Base-by-base conservation (phyloP, 1,284 basidiomycete species). In the Cryptococcus floricola region DNA sequence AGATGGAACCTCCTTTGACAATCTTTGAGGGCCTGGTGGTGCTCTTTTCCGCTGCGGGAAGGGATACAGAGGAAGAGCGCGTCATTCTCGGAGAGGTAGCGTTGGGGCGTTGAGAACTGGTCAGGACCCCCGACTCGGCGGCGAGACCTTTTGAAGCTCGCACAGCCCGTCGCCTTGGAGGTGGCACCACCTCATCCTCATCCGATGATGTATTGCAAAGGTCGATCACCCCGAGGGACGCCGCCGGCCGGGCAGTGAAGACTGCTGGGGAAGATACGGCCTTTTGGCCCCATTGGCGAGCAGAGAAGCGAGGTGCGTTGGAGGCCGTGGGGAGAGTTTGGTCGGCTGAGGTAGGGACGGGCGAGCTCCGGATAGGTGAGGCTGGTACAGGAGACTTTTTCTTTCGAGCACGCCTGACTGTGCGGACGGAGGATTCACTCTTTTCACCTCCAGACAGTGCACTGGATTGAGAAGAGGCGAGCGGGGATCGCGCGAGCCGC, bases 221-320 rank as follows among this genome's bases (percentile, higher is more conserved):
- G 16, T 46, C 45, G 6, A 49, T 49, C 13, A 39, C 39, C 28
- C 14, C 27, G 39, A 28, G 2, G 9, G 23, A 19, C 14, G 27
- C 39, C 6, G 19, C 42, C 39, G 50, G 41, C n/a, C 18, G 25
- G 18, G 19, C 16, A 23, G 45, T 10, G 19, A 60, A 52, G 13
- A 54, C 49, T 3, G 58, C 56, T 43, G 58, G 58, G 2, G 58
- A 60, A 7, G 58, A 60, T 49, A 56, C 53, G 12, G 54, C 50
- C 37, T 60, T 56, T 28, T 16, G 18, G 9, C 31, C 31, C 31
- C 18, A 46, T 9, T 18, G 19, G 19, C 45, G 19, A 9, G 14
- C 19, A 39, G 53, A 34, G 48, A 47, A 23, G 31, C 27, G 19
- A 23, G 45, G 23, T 7, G 45, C 18, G 9, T 28, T 25, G 16